A percentile compares a stretch with the other conserved stretches of the same genome.
phyloP scores from a whole-genome alignment of 495 filamentous ascomycete genomes.

The Rhypophila decipiens region DNA sequence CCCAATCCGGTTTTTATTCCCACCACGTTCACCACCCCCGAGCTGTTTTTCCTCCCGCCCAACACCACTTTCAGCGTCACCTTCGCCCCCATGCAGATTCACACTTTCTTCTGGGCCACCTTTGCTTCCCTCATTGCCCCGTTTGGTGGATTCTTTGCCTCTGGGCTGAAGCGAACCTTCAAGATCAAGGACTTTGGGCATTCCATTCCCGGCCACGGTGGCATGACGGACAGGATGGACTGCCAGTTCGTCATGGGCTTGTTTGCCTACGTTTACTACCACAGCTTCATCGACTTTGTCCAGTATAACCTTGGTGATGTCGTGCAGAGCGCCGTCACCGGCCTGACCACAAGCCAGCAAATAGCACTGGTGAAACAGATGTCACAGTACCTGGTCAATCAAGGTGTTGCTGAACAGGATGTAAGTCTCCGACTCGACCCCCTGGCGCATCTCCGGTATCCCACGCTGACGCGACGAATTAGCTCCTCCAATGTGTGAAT shows the following conservation, averaged over 20 bases:
- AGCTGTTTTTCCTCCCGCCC: constrained; percentile 51
- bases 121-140: constrained; percentile 97
- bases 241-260: constrained; percentile 99
- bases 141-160: constrained; percentile 98
- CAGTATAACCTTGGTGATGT: constrained; percentile 75
- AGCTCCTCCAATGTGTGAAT: neutral
- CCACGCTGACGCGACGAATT: neutral
- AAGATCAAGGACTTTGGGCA: constrained; percentile 99
- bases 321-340: constrained; percentile 82
- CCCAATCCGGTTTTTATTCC: constrained; percentile 91
- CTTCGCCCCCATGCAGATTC: constrained; percentile 87
- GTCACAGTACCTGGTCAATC: constrained; percentile 79
- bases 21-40: constrained; percentile 72
- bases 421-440: too few species aligned
- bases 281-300: constrained; percentile 89
- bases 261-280: constrained; percentile 97
- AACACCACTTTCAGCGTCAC: constrained; percentile 50
- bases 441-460: too few species aligned
- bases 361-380: constrained; percentile 80
- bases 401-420: constrained; percentile 42
- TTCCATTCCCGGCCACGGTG: constrained; percentile 94
- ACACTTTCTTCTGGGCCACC: constrained; percentile 82
- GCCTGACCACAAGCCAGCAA: constrained; percentile 76
- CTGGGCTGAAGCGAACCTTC: constrained; percentile 95
- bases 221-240: constrained; percentile 99